phyloP scores from a whole-genome alignment of 805 yeast species.

The Candida sanyiensis region DNA sequence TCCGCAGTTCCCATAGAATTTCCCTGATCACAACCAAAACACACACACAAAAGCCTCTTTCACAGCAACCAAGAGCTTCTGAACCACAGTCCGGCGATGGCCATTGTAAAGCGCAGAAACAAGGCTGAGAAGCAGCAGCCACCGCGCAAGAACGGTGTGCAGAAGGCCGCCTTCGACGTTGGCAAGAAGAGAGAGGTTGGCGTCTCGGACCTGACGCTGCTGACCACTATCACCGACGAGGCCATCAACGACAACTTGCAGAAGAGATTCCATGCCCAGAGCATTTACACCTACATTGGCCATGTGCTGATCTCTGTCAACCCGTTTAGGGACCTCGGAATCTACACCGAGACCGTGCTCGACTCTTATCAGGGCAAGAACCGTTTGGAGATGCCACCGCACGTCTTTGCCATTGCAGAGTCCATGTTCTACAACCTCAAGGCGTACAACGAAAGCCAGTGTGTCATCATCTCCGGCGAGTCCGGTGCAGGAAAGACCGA shows the following conservation, averaged over 20 bases:
- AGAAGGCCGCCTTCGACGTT: slow-evolving; percentile 87
- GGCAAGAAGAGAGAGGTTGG: slow-evolving; percentile 96
- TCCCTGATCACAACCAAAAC: too few relatives aligned
- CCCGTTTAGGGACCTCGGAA: slow-evolving; percentile 94
- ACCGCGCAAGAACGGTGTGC: slow-evolving; percentile 57
- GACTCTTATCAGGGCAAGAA: slow-evolving; percentile 83
- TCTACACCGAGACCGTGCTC: slow-evolving; percentile 76
- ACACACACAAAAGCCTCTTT: too few relatives aligned
- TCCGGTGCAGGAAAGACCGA: slow-evolving; percentile 98
- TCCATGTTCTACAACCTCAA: slow-evolving; percentile 93
- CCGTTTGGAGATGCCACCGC: slow-evolving; percentile 95
- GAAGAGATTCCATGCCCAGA: slow-evolving; percentile 81
- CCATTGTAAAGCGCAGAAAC: slow-evolving; percentile 58
- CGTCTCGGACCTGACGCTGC: slow-evolving; percentile 85
- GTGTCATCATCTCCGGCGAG: slow-evolving; percentile 96
- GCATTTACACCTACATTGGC: slow-evolving; percentile 90
- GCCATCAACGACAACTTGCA: slow-evolving; percentile 87
- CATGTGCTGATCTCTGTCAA: slow-evolving; percentile 93
- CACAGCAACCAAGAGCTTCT: too few relatives aligned
- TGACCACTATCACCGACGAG: slow-evolving; percentile 85
- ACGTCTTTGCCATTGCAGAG: slow-evolving; percentile 97
- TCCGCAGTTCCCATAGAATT: too few relatives aligned
- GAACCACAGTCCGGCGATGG: too few relatives aligned
- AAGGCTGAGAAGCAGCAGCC: slow-evolving; percentile 40
- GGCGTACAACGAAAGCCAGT: slow-evolving; percentile 89